These are phyloP conservation scores for Zostera marina DNA, from an alignment of 116 monocot species.

Conservation along the genomic window DNA sequence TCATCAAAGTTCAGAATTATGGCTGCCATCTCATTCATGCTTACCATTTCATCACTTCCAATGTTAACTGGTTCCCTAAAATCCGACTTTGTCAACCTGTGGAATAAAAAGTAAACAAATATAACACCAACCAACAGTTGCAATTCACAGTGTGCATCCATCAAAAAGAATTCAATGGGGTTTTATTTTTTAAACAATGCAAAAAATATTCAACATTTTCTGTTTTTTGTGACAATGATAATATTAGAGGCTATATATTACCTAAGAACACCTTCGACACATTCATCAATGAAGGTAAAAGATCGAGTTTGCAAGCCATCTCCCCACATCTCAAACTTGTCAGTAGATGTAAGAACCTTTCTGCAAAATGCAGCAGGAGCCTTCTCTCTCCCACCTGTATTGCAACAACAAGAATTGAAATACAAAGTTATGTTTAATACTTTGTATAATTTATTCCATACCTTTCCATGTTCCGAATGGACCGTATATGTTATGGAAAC, in stretches of 20 bases:
- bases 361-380: conserved; percentile 91
- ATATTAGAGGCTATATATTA: conserved; percentile 11
- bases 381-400: conserved; percentile 69
- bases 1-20: conserved; percentile 82
- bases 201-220: no score
- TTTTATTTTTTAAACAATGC: no score
- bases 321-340: conserved; percentile 98
- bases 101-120: no score
- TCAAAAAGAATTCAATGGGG: no score
- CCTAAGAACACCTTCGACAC: conserved; percentile 93
- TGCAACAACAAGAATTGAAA: not conserved
- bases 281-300: conserved; percentile 95
- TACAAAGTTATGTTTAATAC: not conserved
- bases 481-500: conserved; percentile 95
- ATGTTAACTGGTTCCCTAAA: conserved; percentile 91
- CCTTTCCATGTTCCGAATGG: conserved; percentile 99
- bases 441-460: conserved; percentile 2
- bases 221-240: no score
- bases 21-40: conserved; percentile 99
- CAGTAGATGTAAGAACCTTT: conserved; percentile 61
- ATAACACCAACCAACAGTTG: not conserved
- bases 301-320: conserved; percentile 94
- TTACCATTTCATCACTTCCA: conserved; percentile 98
- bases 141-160: not conserved
- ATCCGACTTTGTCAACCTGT: conserved; percentile 89